Conservation (phyloP, 106 monocot species). For the Phalaenopsis equestris region DNA sequence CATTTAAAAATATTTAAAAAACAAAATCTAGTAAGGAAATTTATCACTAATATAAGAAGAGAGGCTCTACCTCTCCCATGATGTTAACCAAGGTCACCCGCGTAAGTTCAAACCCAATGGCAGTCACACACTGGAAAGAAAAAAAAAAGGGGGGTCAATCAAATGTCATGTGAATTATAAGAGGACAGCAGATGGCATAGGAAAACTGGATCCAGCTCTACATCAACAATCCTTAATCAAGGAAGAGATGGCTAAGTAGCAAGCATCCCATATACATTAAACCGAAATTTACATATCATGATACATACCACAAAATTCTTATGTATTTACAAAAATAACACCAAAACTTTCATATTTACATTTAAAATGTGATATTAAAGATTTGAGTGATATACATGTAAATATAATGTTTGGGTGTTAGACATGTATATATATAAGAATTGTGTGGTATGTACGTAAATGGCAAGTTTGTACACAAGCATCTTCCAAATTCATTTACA, state of each 20-base stretch:
- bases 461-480: no score
- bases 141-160: not conserved
- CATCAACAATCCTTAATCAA: not conserved
- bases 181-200: not conserved
- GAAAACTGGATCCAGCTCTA: not conserved
- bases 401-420: no score
- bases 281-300: no score
- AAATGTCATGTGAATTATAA: not conserved
- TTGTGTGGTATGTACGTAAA: no score
- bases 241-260: not conserved
- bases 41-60: not conserved
- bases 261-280: not conserved
- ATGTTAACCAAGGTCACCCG: slow-evolving; percentile 83
- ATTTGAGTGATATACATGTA: no score
- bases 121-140: slow-evolving; percentile 68
- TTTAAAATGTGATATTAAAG: no score
- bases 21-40: not conserved
- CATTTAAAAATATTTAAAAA: not conserved
- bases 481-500: no score
- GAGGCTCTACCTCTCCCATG: slow-evolving; percentile 53
- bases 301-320: no score
- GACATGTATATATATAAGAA: no score
- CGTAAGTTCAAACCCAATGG: slow-evolving; percentile 89
- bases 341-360: no score
- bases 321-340: no score